phyloP scores from a whole-genome alignment of 352 stramenopile species.

The Phytophthora fragariaefolia region DNA sequence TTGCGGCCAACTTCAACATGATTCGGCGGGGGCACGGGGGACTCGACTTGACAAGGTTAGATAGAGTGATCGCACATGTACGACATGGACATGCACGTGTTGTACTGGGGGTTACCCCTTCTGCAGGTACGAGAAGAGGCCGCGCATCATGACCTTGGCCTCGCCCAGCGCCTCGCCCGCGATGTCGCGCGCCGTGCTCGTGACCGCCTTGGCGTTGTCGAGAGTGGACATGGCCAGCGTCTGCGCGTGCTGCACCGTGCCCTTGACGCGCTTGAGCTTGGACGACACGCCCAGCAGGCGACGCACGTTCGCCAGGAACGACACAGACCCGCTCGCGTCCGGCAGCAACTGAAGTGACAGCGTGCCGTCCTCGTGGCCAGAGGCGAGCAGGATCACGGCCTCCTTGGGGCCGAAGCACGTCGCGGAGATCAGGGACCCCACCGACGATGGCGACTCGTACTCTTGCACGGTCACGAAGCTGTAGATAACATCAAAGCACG shows the following conservation, averaged over 20 bases:
- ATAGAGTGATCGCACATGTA: too few species aligned
- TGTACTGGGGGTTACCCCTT: constrained; percentile 14
- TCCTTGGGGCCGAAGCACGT: constrained; percentile 76
- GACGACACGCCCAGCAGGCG: constrained; percentile 80
- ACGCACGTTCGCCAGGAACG: constrained; percentile 74
- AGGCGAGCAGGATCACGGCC: constrained; percentile 76
- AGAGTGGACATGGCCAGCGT: constrained; percentile 84
- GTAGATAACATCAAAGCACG: constrained; percentile 10
- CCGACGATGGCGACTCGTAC: constrained; percentile 47
- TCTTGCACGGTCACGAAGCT: constrained; percentile 83
- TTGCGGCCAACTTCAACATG: too few species aligned
- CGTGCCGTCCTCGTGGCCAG: constrained; percentile 73
- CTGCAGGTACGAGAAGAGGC: constrained; percentile 75
- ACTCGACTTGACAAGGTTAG: too few species aligned
- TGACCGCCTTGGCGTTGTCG: constrained; percentile 84
- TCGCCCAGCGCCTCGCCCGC: constrained; percentile 83
- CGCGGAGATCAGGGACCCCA: constrained; percentile 59
- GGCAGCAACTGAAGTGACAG: constrained; percentile 82
- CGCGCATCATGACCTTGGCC: constrained; percentile 84
- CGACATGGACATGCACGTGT: not conserved
- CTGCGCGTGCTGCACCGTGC: constrained; percentile 89
- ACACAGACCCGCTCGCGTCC: constrained; percentile 80
- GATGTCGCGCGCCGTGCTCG: constrained; percentile 84
- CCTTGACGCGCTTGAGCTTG: constrained; percentile 89
- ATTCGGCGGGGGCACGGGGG: constrained; percentile 64